phyloP scores from a whole-genome alignment of 83 land plant species.

The Thuja plicata region DNA sequence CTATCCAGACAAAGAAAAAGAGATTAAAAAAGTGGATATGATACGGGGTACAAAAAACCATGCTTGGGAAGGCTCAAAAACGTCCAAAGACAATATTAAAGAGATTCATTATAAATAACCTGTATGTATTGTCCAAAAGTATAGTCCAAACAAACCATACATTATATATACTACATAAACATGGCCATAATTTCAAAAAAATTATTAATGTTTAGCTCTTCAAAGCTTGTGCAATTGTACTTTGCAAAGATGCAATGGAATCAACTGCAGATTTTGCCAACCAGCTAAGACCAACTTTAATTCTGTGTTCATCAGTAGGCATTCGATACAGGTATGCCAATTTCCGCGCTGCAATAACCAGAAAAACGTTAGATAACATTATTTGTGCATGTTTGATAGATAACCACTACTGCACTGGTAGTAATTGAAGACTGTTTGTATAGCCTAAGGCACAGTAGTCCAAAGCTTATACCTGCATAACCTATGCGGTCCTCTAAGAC shows the following conservation, averaged over 20 bases:
- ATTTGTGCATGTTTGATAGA: neutral
- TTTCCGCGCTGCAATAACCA: slow-evolving; percentile 75
- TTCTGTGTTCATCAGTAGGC: slow-evolving; percentile 90
- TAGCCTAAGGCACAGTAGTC: neutral
- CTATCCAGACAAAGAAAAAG: neutral
- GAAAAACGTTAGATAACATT: neutral
- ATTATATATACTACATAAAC: neutral
- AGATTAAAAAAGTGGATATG: neutral
- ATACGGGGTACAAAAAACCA: too few relatives aligned
- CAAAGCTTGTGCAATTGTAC: slow-evolving; percentile 39
- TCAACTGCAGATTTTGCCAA: slow-evolving; percentile 83
- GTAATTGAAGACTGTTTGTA: neutral
- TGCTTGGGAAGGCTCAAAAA: neutral
- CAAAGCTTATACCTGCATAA: slow-evolving; percentile 67
- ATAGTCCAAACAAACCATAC: neutral
- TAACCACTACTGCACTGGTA: neutral
- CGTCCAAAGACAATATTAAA: neutral
- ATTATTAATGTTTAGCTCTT: neutral
- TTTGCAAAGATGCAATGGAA: slow-evolving; percentile 71
- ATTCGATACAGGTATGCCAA: slow-evolving; percentile 81
- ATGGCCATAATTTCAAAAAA: neutral
- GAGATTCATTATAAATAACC: neutral
- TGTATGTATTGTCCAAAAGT: neutral
- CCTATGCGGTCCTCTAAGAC: slow-evolving; percentile 91
- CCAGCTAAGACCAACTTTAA: slow-evolving; percentile 96